Conservation (phyloP, 306 rosid genomes). For the Bauhinia variegata region DNA sequence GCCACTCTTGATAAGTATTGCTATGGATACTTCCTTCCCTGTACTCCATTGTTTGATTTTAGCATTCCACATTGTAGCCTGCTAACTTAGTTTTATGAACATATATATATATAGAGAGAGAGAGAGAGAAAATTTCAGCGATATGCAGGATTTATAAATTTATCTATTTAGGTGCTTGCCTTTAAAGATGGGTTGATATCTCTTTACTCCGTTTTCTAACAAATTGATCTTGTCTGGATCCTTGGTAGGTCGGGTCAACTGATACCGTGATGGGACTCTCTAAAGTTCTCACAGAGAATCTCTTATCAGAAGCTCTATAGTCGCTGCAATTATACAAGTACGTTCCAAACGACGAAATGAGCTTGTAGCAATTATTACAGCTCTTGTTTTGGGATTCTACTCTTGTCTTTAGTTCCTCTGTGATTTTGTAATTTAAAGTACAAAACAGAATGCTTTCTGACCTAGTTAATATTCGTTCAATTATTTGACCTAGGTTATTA, state of each 20-base stretch:
- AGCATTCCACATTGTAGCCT: background rate
- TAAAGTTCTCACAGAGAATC: slow-evolving; percentile 73
- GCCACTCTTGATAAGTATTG: background rate
- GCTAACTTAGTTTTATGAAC: slow-evolving; percentile 3
- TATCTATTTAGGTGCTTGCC: background rate
- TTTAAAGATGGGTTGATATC: slow-evolving; percentile 10
- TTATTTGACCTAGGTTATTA: background rate
- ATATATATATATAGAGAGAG: too few species aligned
- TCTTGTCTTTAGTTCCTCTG: slow-evolving; percentile 15
- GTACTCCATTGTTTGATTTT: background rate
- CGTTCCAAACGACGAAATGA: background rate
- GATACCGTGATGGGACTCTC: slow-evolving; percentile 98
- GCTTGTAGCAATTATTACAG: slow-evolving; percentile 9
- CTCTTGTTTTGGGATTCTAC: slow-evolving; percentile 18
- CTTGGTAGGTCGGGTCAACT: slow-evolving; percentile 69
- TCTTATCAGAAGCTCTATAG: slow-evolving; percentile 69
- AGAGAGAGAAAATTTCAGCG: slow-evolving; percentile 13
- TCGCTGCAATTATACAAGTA: slow-evolving; percentile 18
- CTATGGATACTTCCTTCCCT: background rate
- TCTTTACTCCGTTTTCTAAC: slow-evolving; percentile 5
- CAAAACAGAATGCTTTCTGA: slow-evolving; percentile 23
- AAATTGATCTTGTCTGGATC: slow-evolving; percentile 20
- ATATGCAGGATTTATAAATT: slow-evolving; percentile 5
- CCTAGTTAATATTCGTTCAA: background rate
- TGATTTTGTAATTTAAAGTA: slow-evolving; percentile 22